Base-by-base conservation (phyloP, 164 flowering plant genomes). In the Santalum album region DNA sequence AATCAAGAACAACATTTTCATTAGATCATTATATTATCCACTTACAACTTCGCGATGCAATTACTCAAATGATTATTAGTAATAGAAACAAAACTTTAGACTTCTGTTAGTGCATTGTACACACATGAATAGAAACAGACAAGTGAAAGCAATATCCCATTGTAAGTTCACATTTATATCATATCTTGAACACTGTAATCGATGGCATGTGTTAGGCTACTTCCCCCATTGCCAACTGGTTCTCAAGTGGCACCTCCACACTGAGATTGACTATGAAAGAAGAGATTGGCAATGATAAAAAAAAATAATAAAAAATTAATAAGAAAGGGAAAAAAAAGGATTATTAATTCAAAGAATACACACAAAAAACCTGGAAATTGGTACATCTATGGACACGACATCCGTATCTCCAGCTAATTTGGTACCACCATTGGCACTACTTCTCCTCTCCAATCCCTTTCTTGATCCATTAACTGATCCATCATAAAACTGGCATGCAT, bases 401-500 rank as follows among this genome's bases (percentile, higher is more conserved):
- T 53, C 55, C 25, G n/a, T 25, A 12, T 56, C 48, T 54, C 53
- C 70, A 48, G 39, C 54, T 20, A 69, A 50, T 56, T 19, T 63
- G 38, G 51, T 7, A 35, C 56, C 53, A 20, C 11, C 53, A 25
- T 38, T 54, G 45, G 55, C 23, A 20, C 26, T 54, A 27, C 25
- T 51, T 26, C 52, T 62, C 35, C 56, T 59, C 53, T 74, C 62
- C 25, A 44, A 34, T 23, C 36, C 54, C 55, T 66, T 68, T 38
- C 44, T 62, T 16, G 78, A 69, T 54, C 78, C 84, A 73, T 77
- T 78, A 48, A 76, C 75, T 46, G 79, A 72, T 63, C 75, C 86
- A 61, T 65, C 69, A 73, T 72, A 72, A 63, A 84, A 79, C 97
- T 84, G 75, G 46, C n/a, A n/a, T n/a, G n/a, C n/a, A 65, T 57